Conservation (phyloP, 1,139 yeast species). For the Protomyces inouyei region DNA sequence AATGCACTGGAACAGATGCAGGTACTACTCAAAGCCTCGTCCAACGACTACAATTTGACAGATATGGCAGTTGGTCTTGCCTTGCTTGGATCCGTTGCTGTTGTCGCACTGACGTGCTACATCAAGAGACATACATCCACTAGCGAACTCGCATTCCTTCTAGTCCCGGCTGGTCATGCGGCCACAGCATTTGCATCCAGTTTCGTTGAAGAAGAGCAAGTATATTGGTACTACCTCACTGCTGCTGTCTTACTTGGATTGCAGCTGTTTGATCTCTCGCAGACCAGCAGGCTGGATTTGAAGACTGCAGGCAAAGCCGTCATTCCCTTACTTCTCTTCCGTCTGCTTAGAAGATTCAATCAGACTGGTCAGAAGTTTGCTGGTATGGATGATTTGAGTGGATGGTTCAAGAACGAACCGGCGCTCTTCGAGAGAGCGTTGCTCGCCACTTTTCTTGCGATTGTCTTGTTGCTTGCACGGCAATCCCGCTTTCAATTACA, state of each 20-base stretch:
- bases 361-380: constrained; percentile 83
- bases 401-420: constrained; percentile 34
- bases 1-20: constrained; percentile 41
- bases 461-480: neutral
- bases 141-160: constrained; percentile 30
- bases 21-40: constrained; percentile 53
- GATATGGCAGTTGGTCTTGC: constrained; percentile 51
- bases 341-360: constrained; percentile 79
- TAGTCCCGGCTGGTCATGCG: constrained; percentile 48
- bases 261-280: neutral
- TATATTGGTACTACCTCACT: constrained; percentile 70
- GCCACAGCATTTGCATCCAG: constrained; percentile 79
- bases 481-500: neutral
- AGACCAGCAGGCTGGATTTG: neutral
- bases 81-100: constrained; percentile 36
- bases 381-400: constrained; percentile 48
- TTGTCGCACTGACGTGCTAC: constrained; percentile 5
- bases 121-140: constrained; percentile 22
- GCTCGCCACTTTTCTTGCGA: constrained; percentile 35
- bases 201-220: constrained; percentile 94
- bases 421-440: constrained; percentile 49
- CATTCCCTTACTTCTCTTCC: constrained; percentile 41
- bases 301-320: neutral
- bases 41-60: constrained; percentile 65
- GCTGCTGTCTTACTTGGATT: neutral